A percentile compares a stretch with the other conserved stretches of the same genome.
Conservation (phyloP, 192 early-diverging fungal species). For the Coemansia erecta region DNA sequence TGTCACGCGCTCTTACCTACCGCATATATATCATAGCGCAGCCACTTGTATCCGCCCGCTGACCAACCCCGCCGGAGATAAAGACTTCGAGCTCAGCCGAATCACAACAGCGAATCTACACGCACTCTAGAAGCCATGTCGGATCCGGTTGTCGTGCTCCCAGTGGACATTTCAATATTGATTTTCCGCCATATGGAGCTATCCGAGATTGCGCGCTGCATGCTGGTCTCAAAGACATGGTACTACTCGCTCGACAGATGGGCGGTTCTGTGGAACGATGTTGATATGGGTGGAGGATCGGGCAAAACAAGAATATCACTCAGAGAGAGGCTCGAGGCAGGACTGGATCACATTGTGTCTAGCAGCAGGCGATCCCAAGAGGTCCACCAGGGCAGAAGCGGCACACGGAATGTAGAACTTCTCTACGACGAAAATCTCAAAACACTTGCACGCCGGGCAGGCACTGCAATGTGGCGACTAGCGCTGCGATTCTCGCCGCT, state of each 20-base stretch:
- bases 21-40: too few species aligned
- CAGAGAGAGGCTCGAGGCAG: not conserved
- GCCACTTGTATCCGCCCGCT: not conserved
- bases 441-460: constrained; percentile 27
- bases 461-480: constrained; percentile 28
- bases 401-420: not conserved
- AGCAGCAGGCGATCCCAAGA: not conserved
- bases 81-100: not conserved
- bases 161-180: constrained; percentile 21
- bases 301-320: not conserved
- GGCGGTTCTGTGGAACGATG: constrained; percentile 27
- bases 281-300: constrained; percentile 19
- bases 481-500: constrained; percentile 20
- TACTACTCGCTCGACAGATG: constrained; percentile 20
- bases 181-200: constrained; percentile 35
- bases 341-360: not conserved
- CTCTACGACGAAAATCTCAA: constrained; percentile 19
- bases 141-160: constrained; percentile 24
- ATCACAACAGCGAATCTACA: not conserved
- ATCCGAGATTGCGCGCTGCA: constrained; percentile 26
- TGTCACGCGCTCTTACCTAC: too few species aligned
- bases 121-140: constrained; percentile 19
- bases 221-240: constrained; percentile 40
- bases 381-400: not conserved
- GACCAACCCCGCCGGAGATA: too few species aligned